Evolutionary conservation across 2,329 filamentous ascomycete species (phyloP).

Genomic region (Penicillium digitatum): DNA sequence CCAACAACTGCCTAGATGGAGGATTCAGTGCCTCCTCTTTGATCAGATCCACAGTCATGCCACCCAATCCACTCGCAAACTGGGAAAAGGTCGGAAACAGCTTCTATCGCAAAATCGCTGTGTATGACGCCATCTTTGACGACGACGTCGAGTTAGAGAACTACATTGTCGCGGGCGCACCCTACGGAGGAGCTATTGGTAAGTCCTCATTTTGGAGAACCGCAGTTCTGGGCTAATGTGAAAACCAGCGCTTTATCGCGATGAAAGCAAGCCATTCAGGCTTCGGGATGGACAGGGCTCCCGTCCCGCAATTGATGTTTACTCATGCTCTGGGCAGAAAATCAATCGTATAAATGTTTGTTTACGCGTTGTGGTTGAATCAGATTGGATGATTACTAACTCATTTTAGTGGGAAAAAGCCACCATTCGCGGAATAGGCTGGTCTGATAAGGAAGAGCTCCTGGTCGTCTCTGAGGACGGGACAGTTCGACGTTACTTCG

Average conservation of each 20-base stretch:
- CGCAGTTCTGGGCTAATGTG: neutral
- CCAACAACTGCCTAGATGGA: neutral
- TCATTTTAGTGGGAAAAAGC: constrained; percentile 76
- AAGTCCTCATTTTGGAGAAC: constrained; percentile 33
- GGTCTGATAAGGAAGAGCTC: constrained; percentile 93
- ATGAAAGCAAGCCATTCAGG: constrained; percentile 77
- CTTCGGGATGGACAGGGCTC: constrained; percentile 67
- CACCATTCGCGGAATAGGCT: constrained; percentile 80
- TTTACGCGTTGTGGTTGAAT: neutral
- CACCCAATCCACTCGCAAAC: constrained; percentile 68
- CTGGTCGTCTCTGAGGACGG: constrained; percentile 86
- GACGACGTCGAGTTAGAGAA: constrained; percentile 91
- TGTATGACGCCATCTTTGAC: constrained; percentile 92
- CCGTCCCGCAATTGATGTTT: constrained; percentile 87
- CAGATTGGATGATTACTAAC: constrained; percentile 7
- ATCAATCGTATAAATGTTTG: constrained; percentile 69
- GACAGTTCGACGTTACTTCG: constrained; percentile 82
- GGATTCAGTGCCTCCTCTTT: constrained; percentile 5
- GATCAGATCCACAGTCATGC: constrained; percentile 33
- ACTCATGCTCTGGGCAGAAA: constrained; percentile 85
- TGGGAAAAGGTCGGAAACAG: constrained; percentile 92
- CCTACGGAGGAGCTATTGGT: constrained; percentile 92
- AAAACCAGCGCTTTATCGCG: constrained; percentile 69
- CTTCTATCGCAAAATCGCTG: constrained; percentile 91
- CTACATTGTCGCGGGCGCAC: constrained; percentile 85